These are phyloP conservation scores for Ramaria sp. DNA, from an alignment of 768 basidiomycete genomes.

Conservation along the genomic window DNA sequence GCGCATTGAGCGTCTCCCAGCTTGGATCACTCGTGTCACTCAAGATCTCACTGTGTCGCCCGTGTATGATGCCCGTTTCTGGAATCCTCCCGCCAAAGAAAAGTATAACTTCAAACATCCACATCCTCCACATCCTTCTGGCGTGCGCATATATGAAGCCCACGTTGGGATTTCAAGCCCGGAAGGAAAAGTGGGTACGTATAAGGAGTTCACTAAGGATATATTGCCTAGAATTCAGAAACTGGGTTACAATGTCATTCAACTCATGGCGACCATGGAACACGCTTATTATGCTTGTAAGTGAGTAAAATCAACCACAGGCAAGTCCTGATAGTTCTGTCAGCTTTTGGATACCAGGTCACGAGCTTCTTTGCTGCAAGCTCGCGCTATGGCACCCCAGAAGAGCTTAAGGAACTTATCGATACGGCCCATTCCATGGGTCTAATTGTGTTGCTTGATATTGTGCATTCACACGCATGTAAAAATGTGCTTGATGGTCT, in stretches of 20 bases:
- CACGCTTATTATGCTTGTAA: constrained; percentile 95
- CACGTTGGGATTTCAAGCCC: constrained; percentile 95
- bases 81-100: constrained; percentile 78
- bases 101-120: constrained; percentile 75
- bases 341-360: constrained; percentile 97
- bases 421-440: constrained; percentile 94
- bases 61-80: constrained; percentile 94
- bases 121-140: constrained; percentile 52
- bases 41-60: constrained; percentile 87
- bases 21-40: constrained; percentile 93
- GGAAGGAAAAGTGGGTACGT: constrained; percentile 82
- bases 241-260: constrained; percentile 93
- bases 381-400: constrained; percentile 91
- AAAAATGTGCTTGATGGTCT: constrained; percentile 95
- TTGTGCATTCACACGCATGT: constrained; percentile 97
- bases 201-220: constrained; percentile 88
- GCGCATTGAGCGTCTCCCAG: constrained; percentile 84
- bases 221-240: constrained; percentile 79
- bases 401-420: constrained; percentile 90
- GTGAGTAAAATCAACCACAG: constrained; percentile 19
- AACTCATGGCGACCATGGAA: constrained; percentile 98
- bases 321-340: constrained; percentile 9
- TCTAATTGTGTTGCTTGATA: constrained; percentile 84
- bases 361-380: constrained; percentile 96
- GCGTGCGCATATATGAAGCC: constrained; percentile 86